Conservation (phyloP, 306 rosid genomes). For the Vicia faba region DNA sequence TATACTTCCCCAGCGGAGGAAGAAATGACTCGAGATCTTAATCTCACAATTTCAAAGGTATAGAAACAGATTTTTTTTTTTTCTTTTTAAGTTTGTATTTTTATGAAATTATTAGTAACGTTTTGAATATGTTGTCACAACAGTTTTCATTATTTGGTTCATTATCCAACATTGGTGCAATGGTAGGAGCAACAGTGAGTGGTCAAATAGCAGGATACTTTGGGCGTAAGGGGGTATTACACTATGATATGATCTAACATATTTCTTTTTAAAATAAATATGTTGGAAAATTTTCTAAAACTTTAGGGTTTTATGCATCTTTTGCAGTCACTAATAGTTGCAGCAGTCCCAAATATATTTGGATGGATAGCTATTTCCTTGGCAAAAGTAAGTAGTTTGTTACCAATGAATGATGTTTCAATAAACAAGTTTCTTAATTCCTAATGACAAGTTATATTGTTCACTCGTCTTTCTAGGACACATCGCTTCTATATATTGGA, state of each 20-base stretch:
- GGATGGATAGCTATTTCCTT: slow-evolving; percentile 70
- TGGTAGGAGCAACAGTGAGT: slow-evolving; percentile 83
- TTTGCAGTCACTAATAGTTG: slow-evolving; percentile 59
- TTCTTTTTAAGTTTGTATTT: too few species aligned
- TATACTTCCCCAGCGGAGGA: slow-evolving; percentile 76
- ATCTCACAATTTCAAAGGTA: slow-evolving; percentile 65
- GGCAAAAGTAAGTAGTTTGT: slow-evolving; percentile 51
- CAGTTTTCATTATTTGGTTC: slow-evolving; percentile 83
- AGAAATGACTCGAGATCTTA: slow-evolving; percentile 56
- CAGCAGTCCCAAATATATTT: slow-evolving; percentile 62
- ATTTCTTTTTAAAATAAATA: too few species aligned
- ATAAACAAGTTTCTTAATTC: background rate
- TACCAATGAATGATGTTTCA: background rate
- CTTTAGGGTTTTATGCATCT: too few species aligned
- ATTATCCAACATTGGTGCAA: slow-evolving; percentile 75
- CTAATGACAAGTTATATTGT: background rate
- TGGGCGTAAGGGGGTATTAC: slow-evolving; percentile 80
- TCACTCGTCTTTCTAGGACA: slow-evolving; percentile 48
- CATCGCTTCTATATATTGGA: slow-evolving; percentile 67
- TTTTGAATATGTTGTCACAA: slow-evolving; percentile 28
- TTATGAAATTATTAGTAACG: slow-evolving; percentile 3
- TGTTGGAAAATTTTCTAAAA: too few species aligned
- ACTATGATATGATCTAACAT: background rate
- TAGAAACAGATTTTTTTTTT: background rate
- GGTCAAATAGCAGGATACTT: slow-evolving; percentile 79